Evolutionary conservation across 345 rosid genomes (phyloP), one percentile per base, ranked within the genome.

Genomic region (Aquilaria malaccensis): DNA sequence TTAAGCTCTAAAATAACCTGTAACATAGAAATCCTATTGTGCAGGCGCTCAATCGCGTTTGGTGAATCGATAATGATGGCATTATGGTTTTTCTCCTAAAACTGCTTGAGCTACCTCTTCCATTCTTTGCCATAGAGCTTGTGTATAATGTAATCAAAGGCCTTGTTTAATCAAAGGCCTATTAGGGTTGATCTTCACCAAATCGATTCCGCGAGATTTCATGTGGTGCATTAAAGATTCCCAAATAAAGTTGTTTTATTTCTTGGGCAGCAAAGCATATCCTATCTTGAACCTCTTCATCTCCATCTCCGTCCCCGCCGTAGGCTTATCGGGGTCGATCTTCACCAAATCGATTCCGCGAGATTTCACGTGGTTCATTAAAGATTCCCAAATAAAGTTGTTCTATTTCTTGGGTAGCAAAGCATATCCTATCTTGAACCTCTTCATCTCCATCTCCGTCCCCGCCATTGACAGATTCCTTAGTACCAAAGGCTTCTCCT

Each of bases 141-240:
- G 79, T 85, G 91, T 32, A 82, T 67, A 12, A 85, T 58, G 69
- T 87, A 85, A 71, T 85, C 82, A 70, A 82, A 80, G 49, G 81
- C 85, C 82, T 43, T 85, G 91, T 0, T 78, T 81, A 54, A 13
- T 55, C 52, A 85, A 58, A 12, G 79, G 77, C n/a, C 70, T 62
- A n/a, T 32, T 55, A 9, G 48, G 55, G 30, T 80, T 80, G 62
- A 85, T 74, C 71, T 61, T 68, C 37, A 78, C 67, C 47, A 85
- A 79, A 69, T 82, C 84, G 62, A 85, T 72, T 31, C 89, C 80
- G 11, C 76, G 72, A 9, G 76, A 72, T 11, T 37, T 43, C 48
- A 83, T 70, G 47, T 67, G 76, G 22, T 29, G 49, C 13, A 77
- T 45, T 60, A 84, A 64, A 0, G 83, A 74, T 29, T 72, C 81